Evolutionary conservation across 345 rosid species (phyloP).

Genomic region (Eutrema japonicum): DNA sequence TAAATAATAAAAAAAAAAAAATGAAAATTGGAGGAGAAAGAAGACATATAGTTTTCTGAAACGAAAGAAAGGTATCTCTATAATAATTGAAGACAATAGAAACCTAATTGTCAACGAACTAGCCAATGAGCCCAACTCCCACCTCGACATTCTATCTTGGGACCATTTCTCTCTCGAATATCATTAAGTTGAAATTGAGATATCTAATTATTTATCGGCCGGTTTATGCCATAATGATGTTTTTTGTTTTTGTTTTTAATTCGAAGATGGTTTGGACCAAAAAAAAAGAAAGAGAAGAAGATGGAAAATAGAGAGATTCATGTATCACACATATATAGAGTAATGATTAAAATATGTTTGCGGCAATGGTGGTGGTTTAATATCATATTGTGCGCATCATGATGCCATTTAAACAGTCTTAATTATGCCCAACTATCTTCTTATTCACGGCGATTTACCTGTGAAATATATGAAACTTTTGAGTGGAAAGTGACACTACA

Average conservation of each 20-base stretch:
- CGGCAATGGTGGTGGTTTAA: conserved; percentile 39
- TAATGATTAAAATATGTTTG: conserved; percentile 40
- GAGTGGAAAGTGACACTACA: conserved; percentile 49
- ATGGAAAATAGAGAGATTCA: conserved; percentile 10
- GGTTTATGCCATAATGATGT: conserved; percentile 1
- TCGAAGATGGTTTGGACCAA: no score
- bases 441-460: conserved; percentile 43
- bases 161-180: conserved; percentile 41
- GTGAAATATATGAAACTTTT: conserved; percentile 36
- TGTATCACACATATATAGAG: conserved; percentile 19
- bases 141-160: conserved; percentile 38
- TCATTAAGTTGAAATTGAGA: conserved; percentile 20
- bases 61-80: conserved; percentile 35
- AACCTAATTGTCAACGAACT: conserved; percentile 43
- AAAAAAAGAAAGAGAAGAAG: not conserved
- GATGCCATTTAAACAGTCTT: conserved; percentile 36
- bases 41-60: conserved; percentile 31
- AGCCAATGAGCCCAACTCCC: conserved; percentile 46
- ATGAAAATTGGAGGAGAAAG: not conserved
- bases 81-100: conserved; percentile 43
- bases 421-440: conserved; percentile 32
- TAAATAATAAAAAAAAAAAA: not conserved
- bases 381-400: conserved; percentile 34
- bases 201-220: not conserved
- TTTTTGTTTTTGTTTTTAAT: no score